Evolutionary conservation across 192 early-diverging fungal species (phyloP).

Genomic region (Coemansia sp.): DNA sequence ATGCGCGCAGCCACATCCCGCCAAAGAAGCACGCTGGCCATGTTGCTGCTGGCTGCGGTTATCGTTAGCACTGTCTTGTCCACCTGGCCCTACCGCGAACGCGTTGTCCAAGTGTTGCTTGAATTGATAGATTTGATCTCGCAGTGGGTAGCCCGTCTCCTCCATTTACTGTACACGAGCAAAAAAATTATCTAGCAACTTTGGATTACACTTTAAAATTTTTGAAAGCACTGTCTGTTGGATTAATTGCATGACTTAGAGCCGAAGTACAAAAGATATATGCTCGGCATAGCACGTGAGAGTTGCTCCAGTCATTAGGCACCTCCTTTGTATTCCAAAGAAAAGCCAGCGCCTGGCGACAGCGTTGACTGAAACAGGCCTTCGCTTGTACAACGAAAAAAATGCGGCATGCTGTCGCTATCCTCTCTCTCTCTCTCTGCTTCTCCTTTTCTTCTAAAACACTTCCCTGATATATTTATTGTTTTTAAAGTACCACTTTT

Average conservation of each 20-base stretch:
- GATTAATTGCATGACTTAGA: no score
- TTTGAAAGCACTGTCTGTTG: no score
- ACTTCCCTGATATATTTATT: neutral
- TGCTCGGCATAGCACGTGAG: no score
- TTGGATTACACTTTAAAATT: no score
- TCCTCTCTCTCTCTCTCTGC: no score
- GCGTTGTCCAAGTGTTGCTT: conserved; percentile 19
- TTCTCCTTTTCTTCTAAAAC: neutral
- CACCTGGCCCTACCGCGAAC: conserved; percentile 39
- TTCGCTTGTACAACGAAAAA: neutral
- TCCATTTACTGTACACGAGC: conserved; percentile 6
- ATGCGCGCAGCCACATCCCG: neutral
- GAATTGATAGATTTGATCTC: conserved; percentile 43
- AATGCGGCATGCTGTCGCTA: neutral
- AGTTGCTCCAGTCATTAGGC: neutral
- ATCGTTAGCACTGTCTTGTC: conserved; percentile 22
- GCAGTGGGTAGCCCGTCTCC: conserved; percentile 41
- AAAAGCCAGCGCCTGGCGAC: neutral
- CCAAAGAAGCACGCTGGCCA: neutral
- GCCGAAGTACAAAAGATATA: no score
- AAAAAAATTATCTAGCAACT: neutral
- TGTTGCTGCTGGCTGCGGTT: conserved; percentile 20
- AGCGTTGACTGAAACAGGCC: neutral
- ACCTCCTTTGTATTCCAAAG: neutral
- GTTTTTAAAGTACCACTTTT: neutral